These are phyloP conservation scores for Arabidopsis suecica DNA, from an alignment of 345 rosid genomes.

Conservation along the genomic window DNA sequence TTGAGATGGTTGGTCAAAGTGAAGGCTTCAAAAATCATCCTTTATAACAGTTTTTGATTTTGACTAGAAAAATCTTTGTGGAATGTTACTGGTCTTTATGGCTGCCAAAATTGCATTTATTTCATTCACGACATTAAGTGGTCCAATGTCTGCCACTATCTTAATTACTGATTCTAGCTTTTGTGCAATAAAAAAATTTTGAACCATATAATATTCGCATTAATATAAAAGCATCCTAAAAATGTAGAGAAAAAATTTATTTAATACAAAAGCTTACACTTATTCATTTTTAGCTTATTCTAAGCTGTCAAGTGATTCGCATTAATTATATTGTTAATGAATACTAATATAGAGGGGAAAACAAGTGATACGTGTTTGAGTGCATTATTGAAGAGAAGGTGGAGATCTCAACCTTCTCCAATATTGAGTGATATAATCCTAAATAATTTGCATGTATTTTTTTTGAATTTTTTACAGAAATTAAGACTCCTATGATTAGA, in stretches of 20 bases:
- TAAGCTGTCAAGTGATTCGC: conserved; percentile 23
- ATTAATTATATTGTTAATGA: conserved; percentile 12
- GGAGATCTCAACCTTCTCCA: conserved; percentile 28
- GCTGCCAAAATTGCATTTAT: conserved; percentile 43
- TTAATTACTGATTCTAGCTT: conserved; percentile 27
- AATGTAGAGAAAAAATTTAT: not conserved
- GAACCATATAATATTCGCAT: conserved; percentile 16
- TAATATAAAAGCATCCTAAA: not conserved
- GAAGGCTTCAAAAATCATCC: conserved; percentile 31
- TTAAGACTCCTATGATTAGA: not conserved
- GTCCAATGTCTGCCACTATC: conserved; percentile 42
- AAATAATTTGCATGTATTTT: not conserved
- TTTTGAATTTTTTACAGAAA: not conserved
- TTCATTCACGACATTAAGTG: conserved; percentile 30
- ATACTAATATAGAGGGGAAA: not conserved
- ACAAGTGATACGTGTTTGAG: conserved; percentile 36
- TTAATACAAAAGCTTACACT: conserved; percentile 14
- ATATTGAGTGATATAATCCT: not conserved
- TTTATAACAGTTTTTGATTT: conserved; percentile 12
- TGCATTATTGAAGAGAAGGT: conserved; percentile 32
- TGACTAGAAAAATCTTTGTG: conserved; percentile 62
- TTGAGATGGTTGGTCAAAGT: conserved; percentile 32
- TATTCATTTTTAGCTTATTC: not conserved
- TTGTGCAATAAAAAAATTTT: conserved; percentile 4
- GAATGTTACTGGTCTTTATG: conserved; percentile 42